Base-by-base conservation (phyloP, 2,329 filamentous ascomycete species). In the Tolypocladium album region DNA sequence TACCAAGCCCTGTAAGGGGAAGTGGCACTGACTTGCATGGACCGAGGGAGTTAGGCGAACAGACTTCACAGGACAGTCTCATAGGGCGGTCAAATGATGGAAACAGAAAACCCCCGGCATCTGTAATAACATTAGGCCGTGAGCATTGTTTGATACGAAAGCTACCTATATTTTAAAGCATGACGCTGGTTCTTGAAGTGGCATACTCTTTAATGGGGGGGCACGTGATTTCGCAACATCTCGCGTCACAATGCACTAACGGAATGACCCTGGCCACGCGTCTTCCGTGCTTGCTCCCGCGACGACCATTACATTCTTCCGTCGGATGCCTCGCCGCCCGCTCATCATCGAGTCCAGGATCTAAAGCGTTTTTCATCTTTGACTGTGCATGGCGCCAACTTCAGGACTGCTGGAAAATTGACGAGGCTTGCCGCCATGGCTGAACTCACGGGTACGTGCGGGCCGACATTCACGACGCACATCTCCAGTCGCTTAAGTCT, bases 161-260 rank as follows among this genome's bases (percentile, higher is more conserved):
- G 24, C 15, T 50, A 24, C 20, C 3, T 11, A 6, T 6, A 36
- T 50, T 3, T 31, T 9, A 9, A 31, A 31, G 5, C 3, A 27
- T 17, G 22, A 4, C 27, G 20, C 11, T 50, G 47, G 43, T 34
- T 9, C 15, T 52, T 11, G 31, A n/a, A 12, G 20, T 38, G 31
- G 12, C 15, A 6, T 20, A 20, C 24, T 9, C 24, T 11, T 22
- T 22, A 40, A 50, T 17, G 27, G 59, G 9, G 59, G 9, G 17
- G 17, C 69, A 71, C 69, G 69, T 71, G 69, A 71, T 60, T 61
- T 63, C 69, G 69, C 60, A 68, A 61, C 60, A 40, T 27, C 39
- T 64, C 69, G 68, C 68, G 69, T 70, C 61, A 1, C 22, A 9
- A 3, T 39, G 5, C 27, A 22, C 59, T 53, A 34, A 43, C 50